These are phyloP conservation scores for Penicillium polonicum DNA, from an alignment of 2,329 filamentous ascomycete species.

Conservation along the genomic window DNA sequence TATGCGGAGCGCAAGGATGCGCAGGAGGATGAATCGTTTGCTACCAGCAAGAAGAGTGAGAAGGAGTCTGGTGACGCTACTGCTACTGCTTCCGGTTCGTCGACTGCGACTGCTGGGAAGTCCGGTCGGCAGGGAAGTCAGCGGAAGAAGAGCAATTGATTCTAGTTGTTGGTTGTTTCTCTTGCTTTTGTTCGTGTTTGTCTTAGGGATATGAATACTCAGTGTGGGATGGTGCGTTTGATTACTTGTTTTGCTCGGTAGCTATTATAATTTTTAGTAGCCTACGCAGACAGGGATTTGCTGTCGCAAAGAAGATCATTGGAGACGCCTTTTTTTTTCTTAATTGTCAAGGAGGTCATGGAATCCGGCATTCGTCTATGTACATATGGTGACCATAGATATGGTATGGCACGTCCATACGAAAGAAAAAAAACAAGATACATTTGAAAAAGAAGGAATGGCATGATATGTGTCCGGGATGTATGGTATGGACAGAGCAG, in stretches of 20 bases:
- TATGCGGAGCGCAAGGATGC: slow-evolving; percentile 93
- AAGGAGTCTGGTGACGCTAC: slow-evolving; percentile 4
- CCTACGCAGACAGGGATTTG: not conserved
- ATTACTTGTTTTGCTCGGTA: not conserved
- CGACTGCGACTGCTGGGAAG: slow-evolving; percentile 14
- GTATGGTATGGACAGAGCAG: not conserved
- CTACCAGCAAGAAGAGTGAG: slow-evolving; percentile 42
- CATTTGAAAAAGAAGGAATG: slow-evolving; percentile 14
- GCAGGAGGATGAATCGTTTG: slow-evolving; percentile 69
- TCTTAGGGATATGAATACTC: not conserved
- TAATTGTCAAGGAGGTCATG: not conserved
- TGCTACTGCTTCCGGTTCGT: slow-evolving; percentile 10
- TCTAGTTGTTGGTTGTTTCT: not conserved
- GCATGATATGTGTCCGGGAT: not conserved
- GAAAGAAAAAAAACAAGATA: not conserved
- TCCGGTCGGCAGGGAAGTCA: slow-evolving; percentile 19
- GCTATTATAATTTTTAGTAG: not conserved
- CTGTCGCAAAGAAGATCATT: slow-evolving; percentile 1
- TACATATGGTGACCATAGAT: slow-evolving; percentile 16
- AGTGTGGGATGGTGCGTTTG: not conserved
- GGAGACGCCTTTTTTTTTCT: not conserved
- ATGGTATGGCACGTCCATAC: slow-evolving; percentile 12
- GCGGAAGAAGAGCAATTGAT: slow-evolving; percentile 29
- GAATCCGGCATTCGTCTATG: slow-evolving; percentile 12
- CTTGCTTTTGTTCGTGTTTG: not conserved